A percentile compares a stretch with the other conserved stretches of the same genome.
phyloP scores from a whole-genome alignment of 208 protist genomes.

The Crithidia fasciculata region DNA sequence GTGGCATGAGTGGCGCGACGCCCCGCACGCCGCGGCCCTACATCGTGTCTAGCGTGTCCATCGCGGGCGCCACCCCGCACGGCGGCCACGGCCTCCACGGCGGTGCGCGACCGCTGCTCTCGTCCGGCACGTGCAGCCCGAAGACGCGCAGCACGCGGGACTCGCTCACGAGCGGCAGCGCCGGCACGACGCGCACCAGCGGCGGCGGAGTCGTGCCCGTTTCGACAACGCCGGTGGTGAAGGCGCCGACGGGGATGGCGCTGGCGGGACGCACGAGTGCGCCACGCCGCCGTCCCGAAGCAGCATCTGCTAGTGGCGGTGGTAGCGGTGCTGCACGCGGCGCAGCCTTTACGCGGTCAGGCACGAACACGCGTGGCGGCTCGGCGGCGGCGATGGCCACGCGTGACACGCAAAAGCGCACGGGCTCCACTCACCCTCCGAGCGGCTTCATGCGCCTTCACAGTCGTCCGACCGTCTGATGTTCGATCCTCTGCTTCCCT shows the following conservation, averaged over 20 bases:
- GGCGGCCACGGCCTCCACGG: background rate
- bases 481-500: too few relatives aligned
- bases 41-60: constrained; percentile 33
- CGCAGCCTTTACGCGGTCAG: background rate
- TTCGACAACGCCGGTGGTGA: constrained; percentile 11
- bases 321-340: background rate
- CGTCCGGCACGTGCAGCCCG: constrained; percentile 19
- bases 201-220: background rate
- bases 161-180: constrained; percentile 18
- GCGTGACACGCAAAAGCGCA: background rate
- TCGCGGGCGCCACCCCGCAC: constrained; percentile 12
- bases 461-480: background rate
- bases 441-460: constrained; percentile 4
- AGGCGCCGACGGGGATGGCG: background rate
- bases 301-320: background rate
- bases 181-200: constrained; percentile 8
- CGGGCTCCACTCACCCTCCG: background rate
- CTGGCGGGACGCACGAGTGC: constrained; percentile 10
- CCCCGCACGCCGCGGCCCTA: constrained; percentile 27
- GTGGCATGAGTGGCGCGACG: background rate
- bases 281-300: constrained; percentile 4
- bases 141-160: constrained; percentile 27
- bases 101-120: constrained; percentile 22
- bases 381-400: background rate
- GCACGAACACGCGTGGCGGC: constrained; percentile 1